Conservation (phyloP, 345 rosid species). For the Eucalyptus rudis region DNA sequence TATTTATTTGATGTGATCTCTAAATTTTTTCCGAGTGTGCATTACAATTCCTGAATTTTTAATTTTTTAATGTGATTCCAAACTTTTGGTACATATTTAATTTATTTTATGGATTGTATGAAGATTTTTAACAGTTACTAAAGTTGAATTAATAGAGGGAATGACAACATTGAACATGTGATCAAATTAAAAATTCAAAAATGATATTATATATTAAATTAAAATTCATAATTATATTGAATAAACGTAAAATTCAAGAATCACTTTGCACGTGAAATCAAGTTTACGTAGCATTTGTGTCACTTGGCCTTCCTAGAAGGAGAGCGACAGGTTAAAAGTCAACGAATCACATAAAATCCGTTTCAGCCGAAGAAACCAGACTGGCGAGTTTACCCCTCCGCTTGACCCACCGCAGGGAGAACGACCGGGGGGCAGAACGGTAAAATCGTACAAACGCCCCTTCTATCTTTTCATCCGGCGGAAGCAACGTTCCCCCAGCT, state of each 20-base stretch:
- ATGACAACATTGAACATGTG: too few relatives aligned
- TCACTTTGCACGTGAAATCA: fast-evolving
- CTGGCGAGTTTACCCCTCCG: background rate
- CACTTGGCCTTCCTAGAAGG: background rate
- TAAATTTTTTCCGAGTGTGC: fast-evolving
- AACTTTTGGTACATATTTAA: too few relatives aligned
- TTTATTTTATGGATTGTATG: fast-evolving
- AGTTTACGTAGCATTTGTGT: background rate
- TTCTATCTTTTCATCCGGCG: background rate
- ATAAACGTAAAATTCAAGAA: too few relatives aligned
- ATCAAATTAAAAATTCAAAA: too few relatives aligned
- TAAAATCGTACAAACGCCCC: background rate
- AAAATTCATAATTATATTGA: too few relatives aligned
- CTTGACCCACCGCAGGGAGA: background rate
- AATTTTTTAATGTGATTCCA: fast-evolving
- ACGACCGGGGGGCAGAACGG: background rate
- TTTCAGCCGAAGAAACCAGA: background rate
- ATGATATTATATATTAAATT: too few relatives aligned
- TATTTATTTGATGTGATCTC: too few relatives aligned
- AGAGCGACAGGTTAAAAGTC: background rate
- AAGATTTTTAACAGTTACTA: too few relatives aligned
- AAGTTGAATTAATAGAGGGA: too few relatives aligned
- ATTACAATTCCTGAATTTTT: fast-evolving
- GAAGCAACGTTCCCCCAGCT: background rate
- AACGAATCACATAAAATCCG: background rate